Base-by-base conservation (phyloP, 1,284 basidiomycete species). In the Cronartium quercuum region DNA sequence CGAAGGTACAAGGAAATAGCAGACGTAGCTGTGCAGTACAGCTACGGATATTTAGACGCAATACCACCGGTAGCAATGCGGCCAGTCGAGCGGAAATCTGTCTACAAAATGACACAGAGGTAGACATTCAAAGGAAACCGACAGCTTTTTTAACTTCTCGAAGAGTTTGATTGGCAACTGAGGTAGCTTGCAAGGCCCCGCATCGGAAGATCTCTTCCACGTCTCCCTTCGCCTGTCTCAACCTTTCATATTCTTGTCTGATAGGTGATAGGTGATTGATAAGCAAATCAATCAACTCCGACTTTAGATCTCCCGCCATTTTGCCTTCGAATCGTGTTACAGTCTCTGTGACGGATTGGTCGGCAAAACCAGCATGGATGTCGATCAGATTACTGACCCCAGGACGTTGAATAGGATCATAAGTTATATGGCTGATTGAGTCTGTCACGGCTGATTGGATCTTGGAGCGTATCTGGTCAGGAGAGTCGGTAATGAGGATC, bases 381-480 rank as follows among this genome's bases (percentile, higher is more conserved):
- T 85, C 84, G 1, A 97, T 83, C 0, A 97, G 84, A 79, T 94
- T 97, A 0, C 90, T 87, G 0, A 91, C 87, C 0, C 93, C 94
- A 0, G 92, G 91, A 29, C 94, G 88, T 7, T 80, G 78, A 0
- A 82, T 82, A 0, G 92, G 91, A 79, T 96, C 91, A 79, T 89
- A 97, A 0, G 88, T 87, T 51, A 96, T 86, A 2, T 86, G 86
- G 13, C 47, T 42, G 6, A 47, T 58, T 0, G 91, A 90, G 81
- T 98, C 94, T 0, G 94, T 97, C 0, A 94, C 89, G 0, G 94
- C 91, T 6, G 85, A 84, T 37, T 88, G 87, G 77, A 98, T 86
- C 82, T 96, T 96, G 24, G 84, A 80, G 51, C 81, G 81, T 44
- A 96, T 91, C 79, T 87, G 82, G 2, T 83, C 79, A 0, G 86